Evolutionary conservation across 108 stramenopile species (phyloP), one percentile per base, ranked within the genome.

Genomic region (Nannochloropsis gaditana): DNA sequence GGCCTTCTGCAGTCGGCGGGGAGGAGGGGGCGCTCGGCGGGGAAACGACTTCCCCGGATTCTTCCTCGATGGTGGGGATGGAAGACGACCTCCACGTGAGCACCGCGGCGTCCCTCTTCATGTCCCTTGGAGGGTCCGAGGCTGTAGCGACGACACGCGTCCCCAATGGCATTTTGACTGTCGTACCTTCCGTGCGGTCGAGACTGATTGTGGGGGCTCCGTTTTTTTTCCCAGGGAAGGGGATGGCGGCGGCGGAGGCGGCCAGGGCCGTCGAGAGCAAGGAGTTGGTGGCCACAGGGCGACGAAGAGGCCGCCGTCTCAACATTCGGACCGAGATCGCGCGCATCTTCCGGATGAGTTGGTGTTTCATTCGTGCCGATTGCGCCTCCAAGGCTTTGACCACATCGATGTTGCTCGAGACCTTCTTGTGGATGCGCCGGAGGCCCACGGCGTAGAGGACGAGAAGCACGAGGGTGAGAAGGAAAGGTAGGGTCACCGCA

Each of bases 401-500:
- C 59, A 73, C 59, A 2, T 73, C 59, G 6, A 73, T 73, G 59
- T 8, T 73, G 3, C 19, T n/a, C 4, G 19, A n/a, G 2, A 73
- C 59, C 59, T 73, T 73, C 59, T 73, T 73, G 4, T 73, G 15
- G 59, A 73, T 73, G 59, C 15, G 4, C 59, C 59, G 59, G 59
- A 73, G 19, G n/a, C 59, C 59, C 59, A 73, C n/a, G 19, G 59
- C n/a, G 59, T 73, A n/a, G 59, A 73, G 59, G 59, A 73, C 59
- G 59, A 73, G 19, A 6, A 73, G n/a, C 19, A 73, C 15, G 6
- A 73, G n/a, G 5, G 59, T 73, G 8, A 73, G 59, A n/a, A 73
- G 59, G 59, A 73, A 73, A 8, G 59, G 59, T 15, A 73, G n/a
- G 59, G n/a, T 73, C 19, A 73, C n/a, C 19, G 59, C 59, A n/a